Evolutionary conservation across 2,329 filamentous ascomycete species (phyloP), one percentile per base, ranked within the genome.

Genomic region (Gaeumannomyces sp.): DNA sequence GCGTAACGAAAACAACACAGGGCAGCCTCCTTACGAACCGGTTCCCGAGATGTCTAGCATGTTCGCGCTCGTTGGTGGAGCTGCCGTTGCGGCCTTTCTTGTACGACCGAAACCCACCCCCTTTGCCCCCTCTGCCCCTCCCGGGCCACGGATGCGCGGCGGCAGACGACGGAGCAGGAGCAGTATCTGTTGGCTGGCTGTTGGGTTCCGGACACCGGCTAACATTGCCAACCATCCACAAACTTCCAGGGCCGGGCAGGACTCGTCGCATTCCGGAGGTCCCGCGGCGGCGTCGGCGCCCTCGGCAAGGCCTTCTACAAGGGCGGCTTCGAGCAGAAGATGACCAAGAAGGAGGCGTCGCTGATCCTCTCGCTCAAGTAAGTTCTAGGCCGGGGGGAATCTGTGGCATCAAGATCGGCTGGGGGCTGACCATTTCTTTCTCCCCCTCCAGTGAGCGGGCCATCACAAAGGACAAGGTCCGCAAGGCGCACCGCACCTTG

Each of bases 301-400:
- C 81, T 97, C 71, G 95, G 95, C 72, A 93, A 93, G 77, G 88
- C 93, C 58, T 99, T 93, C 75, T 98, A 97, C 84, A 99, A 98
- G 79, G 95, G 95, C 70, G 95, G 95, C n/a, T 99, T 99, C 75
- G 95, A 99, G 80, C 83, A 88, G 67, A 91, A 90, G 78, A 99
- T 99, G 94, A 97, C 88, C 76, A 87, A 90, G 76, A 88, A 90
- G 76, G 95, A 99, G 79, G 95, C 95, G 28, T 85, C 93, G 5
- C 80, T 99, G 71, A 97, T 99, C 67, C 81, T 99, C 61, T 91
- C 95, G 69, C 88, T 98, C 67, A 91, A 88, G 94, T 97, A 86
- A 61, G 79, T 70, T 14, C 28, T n/a, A 33, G 31, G 25, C 58
- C 57, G 19, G 22, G 45, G 8, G 2, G 22, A 53, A 25, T n/a